A percentile compares a stretch with the other conserved stretches of the same genome.
Conservation (phyloP, 2,329 filamentous ascomycete genomes). For the Exophiala sideris region DNA sequence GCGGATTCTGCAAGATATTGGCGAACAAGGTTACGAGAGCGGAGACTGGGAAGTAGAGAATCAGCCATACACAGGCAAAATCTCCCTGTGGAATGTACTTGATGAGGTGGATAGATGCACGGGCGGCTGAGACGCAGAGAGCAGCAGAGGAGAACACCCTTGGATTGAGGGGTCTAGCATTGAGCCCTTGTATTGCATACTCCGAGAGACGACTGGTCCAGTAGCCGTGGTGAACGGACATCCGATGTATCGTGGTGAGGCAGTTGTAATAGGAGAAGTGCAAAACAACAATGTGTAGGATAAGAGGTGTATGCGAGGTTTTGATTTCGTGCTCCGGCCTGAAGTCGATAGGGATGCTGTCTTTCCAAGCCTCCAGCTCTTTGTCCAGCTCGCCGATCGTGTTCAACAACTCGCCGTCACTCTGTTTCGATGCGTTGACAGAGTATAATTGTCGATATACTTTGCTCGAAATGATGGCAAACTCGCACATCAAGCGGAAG, state of each 20-base stretch:
- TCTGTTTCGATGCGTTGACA: slow-evolving; percentile 84
- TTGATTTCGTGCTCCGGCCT: slow-evolving; percentile 97
- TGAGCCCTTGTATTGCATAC: slow-evolving; percentile 90
- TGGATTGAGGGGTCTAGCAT: slow-evolving; percentile 85
- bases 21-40: slow-evolving; percentile 92
- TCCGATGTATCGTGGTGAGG: slow-evolving; percentile 93
- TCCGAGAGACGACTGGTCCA: slow-evolving; percentile 95
- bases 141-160: slow-evolving; percentile 91
- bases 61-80: slow-evolving; percentile 92
- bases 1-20: slow-evolving; percentile 92
- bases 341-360: slow-evolving; percentile 90
- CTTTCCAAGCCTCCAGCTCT: slow-evolving; percentile 92
- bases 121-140: slow-evolving; percentile 85
- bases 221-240: slow-evolving; percentile 96
- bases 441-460: slow-evolving; percentile 94
- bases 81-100: slow-evolving; percentile 97
- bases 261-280: slow-evolving; percentile 99
- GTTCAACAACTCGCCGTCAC: slow-evolving; percentile 87
- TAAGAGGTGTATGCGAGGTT: slow-evolving; percentile 85
- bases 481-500: slow-evolving; percentile 88
- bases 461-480: slow-evolving; percentile 85
- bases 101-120: slow-evolving; percentile 87
- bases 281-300: slow-evolving; percentile 87
- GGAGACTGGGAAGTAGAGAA: slow-evolving; percentile 94
- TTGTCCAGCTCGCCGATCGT: slow-evolving; percentile 93